These are phyloP conservation scores for Mrakia frigida DNA, from an alignment of 768 basidiomycete genomes.

Conservation along the genomic window DNA sequence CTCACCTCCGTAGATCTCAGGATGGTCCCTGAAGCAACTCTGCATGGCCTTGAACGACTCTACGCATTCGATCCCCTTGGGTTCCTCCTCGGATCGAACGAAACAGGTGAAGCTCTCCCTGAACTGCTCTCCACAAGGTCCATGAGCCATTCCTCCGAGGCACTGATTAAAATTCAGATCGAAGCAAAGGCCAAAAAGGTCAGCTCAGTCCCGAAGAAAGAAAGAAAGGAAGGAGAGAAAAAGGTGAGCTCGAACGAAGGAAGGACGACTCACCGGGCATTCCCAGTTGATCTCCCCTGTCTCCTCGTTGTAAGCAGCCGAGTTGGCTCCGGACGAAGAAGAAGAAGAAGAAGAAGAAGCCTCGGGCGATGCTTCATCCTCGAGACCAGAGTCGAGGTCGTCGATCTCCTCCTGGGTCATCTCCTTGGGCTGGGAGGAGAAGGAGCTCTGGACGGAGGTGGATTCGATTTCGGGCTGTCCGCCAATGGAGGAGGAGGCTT, in stretches of 20 bases:
- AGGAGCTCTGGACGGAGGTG: neutral
- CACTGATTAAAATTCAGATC: slow-evolving; percentile 53
- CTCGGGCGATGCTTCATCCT: neutral
- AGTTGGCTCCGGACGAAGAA: neutral
- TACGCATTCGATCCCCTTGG: slow-evolving; percentile 95
- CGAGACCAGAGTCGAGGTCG: neutral
- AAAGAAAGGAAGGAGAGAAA: neutral
- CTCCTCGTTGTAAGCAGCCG: slow-evolving; percentile 76
- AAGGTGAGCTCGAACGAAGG: too few species aligned
- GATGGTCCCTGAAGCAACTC: slow-evolving; percentile 90
- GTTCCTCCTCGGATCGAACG: slow-evolving; percentile 85
- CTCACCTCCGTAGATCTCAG: slow-evolving; percentile 91
- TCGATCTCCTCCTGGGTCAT: neutral
- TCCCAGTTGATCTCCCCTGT: slow-evolving; percentile 99
- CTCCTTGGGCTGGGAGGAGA: neutral
- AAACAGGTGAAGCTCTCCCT: slow-evolving; percentile 96
- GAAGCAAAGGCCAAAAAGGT: neutral
- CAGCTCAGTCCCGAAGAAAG: too few species aligned
- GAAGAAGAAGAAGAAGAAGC: neutral
- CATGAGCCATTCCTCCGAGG: slow-evolving; percentile 89
- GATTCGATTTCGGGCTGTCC: neutral
- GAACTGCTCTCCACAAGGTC: slow-evolving; percentile 90
- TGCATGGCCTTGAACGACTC: slow-evolving; percentile 98
- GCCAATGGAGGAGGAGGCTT: neutral
- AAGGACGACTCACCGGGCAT: slow-evolving; percentile 57